Base-by-base conservation (phyloP, 2,329 filamentous ascomycete species). In the Xylariaceae sp. region DNA sequence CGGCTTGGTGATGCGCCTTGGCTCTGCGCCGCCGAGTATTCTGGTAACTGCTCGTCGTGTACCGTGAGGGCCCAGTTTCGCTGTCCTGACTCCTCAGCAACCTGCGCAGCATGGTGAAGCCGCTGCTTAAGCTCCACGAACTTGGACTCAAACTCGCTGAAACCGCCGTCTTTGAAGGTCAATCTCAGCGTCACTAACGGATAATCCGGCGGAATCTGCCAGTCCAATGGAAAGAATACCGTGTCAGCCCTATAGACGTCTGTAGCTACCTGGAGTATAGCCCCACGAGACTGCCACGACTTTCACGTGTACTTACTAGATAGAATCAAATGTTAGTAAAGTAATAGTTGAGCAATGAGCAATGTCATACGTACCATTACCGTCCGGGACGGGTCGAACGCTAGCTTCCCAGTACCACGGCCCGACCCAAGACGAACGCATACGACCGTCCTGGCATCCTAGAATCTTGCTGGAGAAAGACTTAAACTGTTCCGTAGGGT, bases 141-240 rank as follows among this genome's bases (percentile, higher is more conserved):
- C 42, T 80, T 80, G 40, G 81, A 79, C 58, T 91, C 85, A 62
- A 95, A 97, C 56, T 95, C 90, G 64, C 86, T 93, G 47, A 91
- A 91, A n/a, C 92, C 92, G 35, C 92, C 92, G 52, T 97, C 91
- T 63, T 90, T 91, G 73, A 97, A 97, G 19, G 85, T 90, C 58
- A 96, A 77, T 64, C 87, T 90, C 55, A 95, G 67, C 59, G 93
- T 88, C 35, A 95, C 74, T 22, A 83, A 81, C 16, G 84, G 77
- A 50, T 88, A 77, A 19, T 85, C 74, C 5, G 84, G 69, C 1
- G 91, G 88, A 40, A 96, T 87, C n/a, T n/a, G n/a, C n/a, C n/a
- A n/a, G n/a, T n/a, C n/a, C n/a, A n/a, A n/a, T n/a, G n/a, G n/a
- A n/a, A n/a, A n/a, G n/a, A n/a, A n/a, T n/a, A n/a, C n/a, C n/a